Evolutionary conservation across 179 eudicot genomes (phyloP), one percentile per base, ranked within the genome.

Genomic region (Vitellaria paradoxa): DNA sequence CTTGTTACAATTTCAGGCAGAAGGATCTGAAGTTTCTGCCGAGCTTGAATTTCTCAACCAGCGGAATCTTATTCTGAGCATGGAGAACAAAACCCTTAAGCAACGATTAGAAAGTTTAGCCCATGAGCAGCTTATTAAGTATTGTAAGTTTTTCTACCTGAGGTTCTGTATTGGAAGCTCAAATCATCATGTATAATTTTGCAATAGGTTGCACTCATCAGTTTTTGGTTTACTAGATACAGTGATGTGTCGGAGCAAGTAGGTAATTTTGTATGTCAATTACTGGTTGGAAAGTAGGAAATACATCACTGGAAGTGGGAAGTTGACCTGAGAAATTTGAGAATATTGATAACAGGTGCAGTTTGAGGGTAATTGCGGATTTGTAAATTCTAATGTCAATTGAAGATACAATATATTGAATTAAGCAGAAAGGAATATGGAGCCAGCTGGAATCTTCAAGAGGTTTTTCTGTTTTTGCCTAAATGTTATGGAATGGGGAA

Each of bases 11-110:
- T 79, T 68, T 78, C 89, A 94, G 97, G 92, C 89, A 30, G 97
- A 94, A 78, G 98, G 97, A 59, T 88, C 96, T 72, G 98, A 90
- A 82, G 88, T 89, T 81, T 87, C 92, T 79, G 94, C 98, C 60
- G 94, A 94, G 86, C 86, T 94, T 59, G 97, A 94, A 79, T 94
- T 94, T 85, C 87, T 92, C 73, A 91, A 90, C 88, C 97, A 90
- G 89, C 98, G 90, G 79, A 88, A 87, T 84, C 89, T 94, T 77
- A 94, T 94, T 71, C 86, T 94, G 46, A 87, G 91, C 88, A 91
- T 94, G 98, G 98, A 94, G 88, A 94, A 94, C 84, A 93, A 94
- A 85, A 86, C 98, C 68, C 86, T 94, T 80, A 92, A 90, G 84
- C 96, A 94, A 72, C 92, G 98, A n/a, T 76, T 92, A 72, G 97